Conservation (phyloP, 306 rosid genomes). For the Carpinus viminea region DNA sequence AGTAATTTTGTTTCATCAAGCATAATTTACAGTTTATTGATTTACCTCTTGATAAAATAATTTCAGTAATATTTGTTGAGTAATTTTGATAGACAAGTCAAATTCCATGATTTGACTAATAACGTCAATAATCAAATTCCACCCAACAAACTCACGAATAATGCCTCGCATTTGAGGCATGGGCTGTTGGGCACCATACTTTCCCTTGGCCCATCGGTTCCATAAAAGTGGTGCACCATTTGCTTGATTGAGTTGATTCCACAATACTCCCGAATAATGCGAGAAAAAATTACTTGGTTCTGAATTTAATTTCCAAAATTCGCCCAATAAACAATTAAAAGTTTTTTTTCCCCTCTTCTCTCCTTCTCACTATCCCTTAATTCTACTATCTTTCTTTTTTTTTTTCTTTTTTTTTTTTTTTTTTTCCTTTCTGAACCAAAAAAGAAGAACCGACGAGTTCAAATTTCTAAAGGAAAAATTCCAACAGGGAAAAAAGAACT, state of each 20-base stretch:
- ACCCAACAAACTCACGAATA: background rate
- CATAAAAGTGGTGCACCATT: slow-evolving; percentile 21
- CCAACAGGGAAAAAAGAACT: slow-evolving; percentile 19
- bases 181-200: slow-evolving; percentile 8
- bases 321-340: slow-evolving; percentile 34
- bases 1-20: no score
- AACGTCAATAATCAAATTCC: background rate
- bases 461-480: slow-evolving; percentile 44
- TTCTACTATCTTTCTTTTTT: slow-evolving; percentile 31
- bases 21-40: no score
- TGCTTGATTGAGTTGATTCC: background rate
- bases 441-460: slow-evolving; percentile 39
- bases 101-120: background rate
- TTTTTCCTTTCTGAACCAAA: background rate
- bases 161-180: slow-evolving; percentile 23
- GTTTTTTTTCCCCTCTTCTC: slow-evolving; percentile 14
- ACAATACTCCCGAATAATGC: background rate
- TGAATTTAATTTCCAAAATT: slow-evolving; percentile 47
- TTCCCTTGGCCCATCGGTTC: slow-evolving; percentile 19
- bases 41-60: no score
- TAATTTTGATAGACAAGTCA: background rate
- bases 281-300: slow-evolving; percentile 19
- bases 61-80: background rate
- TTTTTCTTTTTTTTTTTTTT: slow-evolving; percentile 11
- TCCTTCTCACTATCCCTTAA: slow-evolving; percentile 5